Conservation (phyloP, 1,284 basidiomycete genomes). For the Cystobasidium slooffiae region DNA sequence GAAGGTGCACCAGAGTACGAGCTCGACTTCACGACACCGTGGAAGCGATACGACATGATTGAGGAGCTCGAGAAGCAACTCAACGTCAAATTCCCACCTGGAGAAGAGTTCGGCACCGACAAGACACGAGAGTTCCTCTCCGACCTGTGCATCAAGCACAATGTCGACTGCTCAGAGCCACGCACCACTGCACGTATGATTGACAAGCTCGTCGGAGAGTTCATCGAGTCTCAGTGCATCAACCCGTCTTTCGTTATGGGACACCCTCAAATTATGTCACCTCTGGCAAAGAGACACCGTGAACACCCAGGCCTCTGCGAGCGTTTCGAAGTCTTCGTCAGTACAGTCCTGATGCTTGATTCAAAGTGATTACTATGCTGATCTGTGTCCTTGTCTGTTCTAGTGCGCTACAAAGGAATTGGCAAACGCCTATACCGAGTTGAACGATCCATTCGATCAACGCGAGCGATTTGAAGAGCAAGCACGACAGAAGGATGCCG, state of each 20-base stretch:
- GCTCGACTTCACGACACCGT: conserved; percentile 91
- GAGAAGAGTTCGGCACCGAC: conserved; percentile 84
- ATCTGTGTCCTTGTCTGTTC: neutral
- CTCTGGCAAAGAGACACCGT: conserved; percentile 94
- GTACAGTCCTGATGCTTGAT: conserved; percentile 63
- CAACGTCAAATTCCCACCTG: conserved; percentile 88
- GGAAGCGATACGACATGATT: conserved; percentile 99
- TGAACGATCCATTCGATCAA: conserved; percentile 98
- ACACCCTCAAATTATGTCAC: conserved; percentile 99
- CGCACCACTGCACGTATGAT: conserved; percentile 93
- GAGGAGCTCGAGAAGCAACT: conserved; percentile 93
- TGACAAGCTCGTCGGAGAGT: conserved; percentile 99
- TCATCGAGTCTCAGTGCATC: conserved; percentile 94
- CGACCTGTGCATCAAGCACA: conserved; percentile 86
- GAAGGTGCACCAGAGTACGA: conserved; percentile 67
- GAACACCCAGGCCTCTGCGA: conserved; percentile 93
- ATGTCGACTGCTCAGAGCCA: conserved; percentile 96
- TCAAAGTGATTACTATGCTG: neutral
- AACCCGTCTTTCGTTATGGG: conserved; percentile 97
- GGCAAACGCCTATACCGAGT: conserved; percentile 82
- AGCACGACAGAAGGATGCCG: conserved; percentile 89
- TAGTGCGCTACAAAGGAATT: conserved; percentile 29
- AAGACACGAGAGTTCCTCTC: conserved; percentile 88
- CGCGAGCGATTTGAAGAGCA: conserved; percentile 91
- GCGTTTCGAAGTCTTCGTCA: conserved; percentile 98